Conservation (phyloP, 2,329 filamentous ascomycete genomes). For the Penicillium sp. region DNA sequence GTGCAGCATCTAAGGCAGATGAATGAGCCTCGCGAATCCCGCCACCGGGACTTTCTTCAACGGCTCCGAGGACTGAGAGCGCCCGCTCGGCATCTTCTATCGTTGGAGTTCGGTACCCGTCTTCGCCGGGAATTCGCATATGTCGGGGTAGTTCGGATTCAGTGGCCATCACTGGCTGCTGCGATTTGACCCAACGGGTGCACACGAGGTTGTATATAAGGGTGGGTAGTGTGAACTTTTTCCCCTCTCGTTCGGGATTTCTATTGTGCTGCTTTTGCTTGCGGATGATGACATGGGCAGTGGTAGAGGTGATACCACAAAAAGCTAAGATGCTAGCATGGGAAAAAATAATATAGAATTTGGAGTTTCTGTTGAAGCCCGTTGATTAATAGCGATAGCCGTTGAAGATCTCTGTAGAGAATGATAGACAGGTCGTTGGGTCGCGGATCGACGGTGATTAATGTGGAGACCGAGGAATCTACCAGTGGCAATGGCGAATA, state of each 20-base stretch:
- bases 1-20: constrained; percentile 27
- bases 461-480: constrained; percentile 6
- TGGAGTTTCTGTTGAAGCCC: background rate
- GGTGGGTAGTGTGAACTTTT: too few species aligned
- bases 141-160: constrained; percentile 31
- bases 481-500: background rate
- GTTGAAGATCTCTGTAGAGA: background rate
- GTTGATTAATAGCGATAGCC: background rate
- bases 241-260: background rate
- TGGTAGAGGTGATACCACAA: too few species aligned
- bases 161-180: constrained; percentile 18
- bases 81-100: constrained; percentile 43
- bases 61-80: constrained; percentile 12
- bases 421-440: background rate
- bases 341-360: background rate
- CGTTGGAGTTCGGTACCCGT: constrained; percentile 47
- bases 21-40: constrained; percentile 27
- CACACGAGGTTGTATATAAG: background rate
- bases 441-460: background rate
- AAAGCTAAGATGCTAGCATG: background rate
- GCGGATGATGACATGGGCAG: background rate
- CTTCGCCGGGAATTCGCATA: constrained; percentile 39
- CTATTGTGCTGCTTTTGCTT: background rate
- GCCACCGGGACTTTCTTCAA: constrained; percentile 11
- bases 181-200: background rate